Evolutionary conservation across 441 rosid genomes (phyloP).

Genomic region (Adansonia gregorii): DNA sequence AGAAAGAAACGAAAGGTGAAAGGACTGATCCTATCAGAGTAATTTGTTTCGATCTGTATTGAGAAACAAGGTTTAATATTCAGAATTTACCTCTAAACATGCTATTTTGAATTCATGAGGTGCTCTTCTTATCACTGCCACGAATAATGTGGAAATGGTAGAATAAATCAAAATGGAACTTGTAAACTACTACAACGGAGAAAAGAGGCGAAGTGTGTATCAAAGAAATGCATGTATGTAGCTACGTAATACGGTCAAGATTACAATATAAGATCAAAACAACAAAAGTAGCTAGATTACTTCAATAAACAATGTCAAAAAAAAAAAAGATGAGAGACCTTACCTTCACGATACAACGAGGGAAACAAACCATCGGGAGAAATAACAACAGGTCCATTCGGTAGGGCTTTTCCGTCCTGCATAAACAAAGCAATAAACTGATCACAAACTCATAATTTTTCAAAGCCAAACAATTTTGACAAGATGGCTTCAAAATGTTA

Average conservation of each 20-base stretch:
- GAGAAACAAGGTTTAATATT: background rate
- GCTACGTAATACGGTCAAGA: background rate
- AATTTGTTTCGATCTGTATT: background rate
- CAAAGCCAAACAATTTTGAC: background rate
- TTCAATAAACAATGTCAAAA: background rate
- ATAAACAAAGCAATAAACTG: constrained; percentile 29
- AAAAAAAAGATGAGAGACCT: constrained; percentile 12
- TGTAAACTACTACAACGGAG: no score
- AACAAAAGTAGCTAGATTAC: background rate
- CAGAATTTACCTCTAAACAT: constrained; percentile 69
- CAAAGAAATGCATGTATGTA: background rate
- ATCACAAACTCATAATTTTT: background rate
- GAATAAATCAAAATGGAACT: background rate
- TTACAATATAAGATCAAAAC: background rate
- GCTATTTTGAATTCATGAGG: constrained; percentile 94
- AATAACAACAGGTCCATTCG: constrained; percentile 86
- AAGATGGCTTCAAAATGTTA: background rate
- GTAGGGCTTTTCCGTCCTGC: constrained; percentile 86
- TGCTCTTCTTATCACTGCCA: constrained; percentile 85
- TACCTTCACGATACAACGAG: constrained; percentile 86
- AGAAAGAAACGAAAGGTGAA: constrained; percentile 12
- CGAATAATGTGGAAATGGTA: constrained; percentile 1
- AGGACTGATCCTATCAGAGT: background rate
- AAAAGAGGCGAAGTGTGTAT: background rate
- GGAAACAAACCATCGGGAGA: constrained; percentile 94